Conservation (phyloP, 108 stramenopile genomes). For the Schizochytrium sp. region DNA sequence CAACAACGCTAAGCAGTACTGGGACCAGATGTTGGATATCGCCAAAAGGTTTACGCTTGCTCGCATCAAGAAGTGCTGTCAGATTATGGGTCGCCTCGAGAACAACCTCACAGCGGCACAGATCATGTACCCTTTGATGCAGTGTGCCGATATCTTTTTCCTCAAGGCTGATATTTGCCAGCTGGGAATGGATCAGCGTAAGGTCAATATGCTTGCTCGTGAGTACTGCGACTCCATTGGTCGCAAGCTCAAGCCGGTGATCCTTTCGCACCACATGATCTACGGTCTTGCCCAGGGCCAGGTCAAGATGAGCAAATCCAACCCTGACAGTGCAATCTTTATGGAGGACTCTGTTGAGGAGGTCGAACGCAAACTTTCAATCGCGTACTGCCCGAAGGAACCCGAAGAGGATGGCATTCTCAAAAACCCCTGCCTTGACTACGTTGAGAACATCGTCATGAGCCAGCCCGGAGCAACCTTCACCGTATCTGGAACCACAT, state of each 20-base stretch:
- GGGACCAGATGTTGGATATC: slow-evolving; percentile 91
- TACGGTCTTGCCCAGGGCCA: slow-evolving; percentile 98
- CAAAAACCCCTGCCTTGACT: not conserved
- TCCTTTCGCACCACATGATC: slow-evolving; percentile 86
- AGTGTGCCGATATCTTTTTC: slow-evolving; percentile 99
- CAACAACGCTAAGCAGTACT: slow-evolving; percentile 83
- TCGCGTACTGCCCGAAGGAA: slow-evolving; percentile 88
- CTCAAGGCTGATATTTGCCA: slow-evolving; percentile 99
- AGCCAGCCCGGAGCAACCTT: slow-evolving; percentile 79
- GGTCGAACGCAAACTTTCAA: slow-evolving; percentile 89
- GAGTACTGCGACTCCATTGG: slow-evolving; percentile 93
- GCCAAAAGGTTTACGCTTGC: slow-evolving; percentile 93
- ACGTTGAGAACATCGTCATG: slow-evolving; percentile 62
- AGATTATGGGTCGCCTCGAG: slow-evolving; percentile 98
- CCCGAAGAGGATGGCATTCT: slow-evolving; percentile 72
- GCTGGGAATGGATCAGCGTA: slow-evolving; percentile 97
- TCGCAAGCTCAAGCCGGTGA: slow-evolving; percentile 92
- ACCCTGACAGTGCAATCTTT: slow-evolving; percentile 98
- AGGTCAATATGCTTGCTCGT: slow-evolving; percentile 99
- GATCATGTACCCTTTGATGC: slow-evolving; percentile 96
- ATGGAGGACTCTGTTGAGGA: slow-evolving; percentile 97
- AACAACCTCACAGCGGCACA: slow-evolving; percentile 92
- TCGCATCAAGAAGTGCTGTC: slow-evolving; percentile 95
- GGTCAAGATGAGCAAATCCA: slow-evolving; percentile 99
- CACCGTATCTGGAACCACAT: slow-evolving; percentile 87